Evolutionary conservation across 306 rosid species (phyloP), one percentile per base, ranked within the genome.

Genomic region (Medicago arabica): DNA sequence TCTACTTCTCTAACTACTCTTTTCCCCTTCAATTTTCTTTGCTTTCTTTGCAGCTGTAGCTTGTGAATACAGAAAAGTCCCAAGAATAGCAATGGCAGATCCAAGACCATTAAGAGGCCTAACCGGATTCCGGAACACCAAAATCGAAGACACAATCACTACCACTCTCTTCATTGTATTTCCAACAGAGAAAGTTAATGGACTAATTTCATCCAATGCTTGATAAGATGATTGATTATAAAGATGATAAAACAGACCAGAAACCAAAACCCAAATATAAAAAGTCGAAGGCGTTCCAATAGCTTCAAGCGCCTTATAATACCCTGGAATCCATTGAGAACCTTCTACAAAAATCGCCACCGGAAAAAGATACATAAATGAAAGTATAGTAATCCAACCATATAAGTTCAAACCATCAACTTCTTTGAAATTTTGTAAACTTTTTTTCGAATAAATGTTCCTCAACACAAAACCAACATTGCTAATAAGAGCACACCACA

Each of bases 161-260:
- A 90, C 97, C 76, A 95, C 97, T 72, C 99, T 86, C 87, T 92
- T 95, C 97, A 95, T 92, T 16, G 99, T 92, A 83, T 95, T 95
- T 13, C 99, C 99, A 3, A 95, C 99, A 0, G 97, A 95, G 78
- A 95, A 95, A 38, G 92, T 92, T 68, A 95, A 71, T 0, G 98
- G 97, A 63, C 93, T 92, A 77, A 90, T 92, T n/a, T 95, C 90
- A 78, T 95, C 97, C 15, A 95, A 79, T 34, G 99, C 99, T 85
- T 92, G 96, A 71, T 95, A 95, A 44, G 97, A 92, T 5, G 99
- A 95, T 78, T 95, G 99, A 73, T 95, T 92, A 82, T 95, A 95
- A 19, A 95, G 93, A 88, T 92, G 97, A 82, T 95, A 95, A 83
- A 92, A 95, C 69, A 95, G 81, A 12, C 98, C 97, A 67, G 98